Evolutionary conservation across 2,329 filamentous ascomycete species (phyloP).

Genomic region (Simplicillium sp.): DNA sequence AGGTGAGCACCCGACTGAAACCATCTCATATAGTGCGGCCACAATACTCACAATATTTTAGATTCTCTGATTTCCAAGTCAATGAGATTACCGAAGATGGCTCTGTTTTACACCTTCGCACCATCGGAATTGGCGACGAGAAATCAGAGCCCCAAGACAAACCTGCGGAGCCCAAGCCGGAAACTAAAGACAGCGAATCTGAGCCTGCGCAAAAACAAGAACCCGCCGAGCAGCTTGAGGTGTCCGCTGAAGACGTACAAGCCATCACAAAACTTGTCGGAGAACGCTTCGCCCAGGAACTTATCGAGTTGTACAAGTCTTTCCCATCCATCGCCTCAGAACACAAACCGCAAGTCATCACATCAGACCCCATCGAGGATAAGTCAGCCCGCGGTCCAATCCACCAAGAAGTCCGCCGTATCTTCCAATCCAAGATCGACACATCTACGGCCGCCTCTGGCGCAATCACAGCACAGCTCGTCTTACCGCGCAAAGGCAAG

Average conservation of each 20-base stretch:
- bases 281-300: constrained; percentile 25
- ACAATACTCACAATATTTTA: constrained; percentile 16
- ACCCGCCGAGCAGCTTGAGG: constrained; percentile 13
- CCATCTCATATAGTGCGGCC: not conserved
- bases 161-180: constrained; percentile 10
- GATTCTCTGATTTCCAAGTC: constrained; percentile 88
- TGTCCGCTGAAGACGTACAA: constrained; percentile 21
- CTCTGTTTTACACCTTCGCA: constrained; percentile 62
- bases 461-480: constrained; percentile 58
- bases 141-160: constrained; percentile 7
- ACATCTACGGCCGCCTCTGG: constrained; percentile 53
- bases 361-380: constrained; percentile 32
- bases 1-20: constrained; percentile 15
- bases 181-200: constrained; percentile 11
- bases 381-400: constrained; percentile 34
- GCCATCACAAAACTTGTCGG: constrained; percentile 30
- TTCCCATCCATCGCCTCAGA: constrained; percentile 19
- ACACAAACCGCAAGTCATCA: constrained; percentile 20
- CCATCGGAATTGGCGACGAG: constrained; percentile 22
- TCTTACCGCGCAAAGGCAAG: constrained; percentile 34
- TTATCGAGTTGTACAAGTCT: constrained; percentile 30
- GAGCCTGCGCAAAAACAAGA: constrained; percentile 8
- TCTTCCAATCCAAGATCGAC: constrained; percentile 71
- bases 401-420: constrained; percentile 60
- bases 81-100: constrained; percentile 78